phyloP scores from a whole-genome alignment of 2,329 filamentous ascomycete species.

The Graphium sp. region DNA sequence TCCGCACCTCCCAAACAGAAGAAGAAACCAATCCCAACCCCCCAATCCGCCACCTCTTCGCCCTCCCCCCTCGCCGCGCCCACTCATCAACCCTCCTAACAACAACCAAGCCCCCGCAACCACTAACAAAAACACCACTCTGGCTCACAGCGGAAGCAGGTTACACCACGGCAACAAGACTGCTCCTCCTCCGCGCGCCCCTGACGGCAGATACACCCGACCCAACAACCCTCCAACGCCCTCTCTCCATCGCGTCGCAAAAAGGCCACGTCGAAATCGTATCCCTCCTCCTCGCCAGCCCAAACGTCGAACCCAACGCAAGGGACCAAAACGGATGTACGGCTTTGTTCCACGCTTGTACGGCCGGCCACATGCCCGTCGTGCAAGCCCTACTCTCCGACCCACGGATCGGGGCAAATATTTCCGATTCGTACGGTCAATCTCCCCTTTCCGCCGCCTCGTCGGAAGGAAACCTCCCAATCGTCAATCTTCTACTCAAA shows the following conservation, averaged over 20 bases:
- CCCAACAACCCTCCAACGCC: conserved; percentile 6
- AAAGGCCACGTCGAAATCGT: conserved; percentile 7
- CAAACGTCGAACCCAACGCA: conserved; percentile 5
- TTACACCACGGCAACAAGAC: conserved; percentile 1
- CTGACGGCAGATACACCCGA: conserved; percentile 2
- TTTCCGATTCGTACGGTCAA: conserved; percentile 4
- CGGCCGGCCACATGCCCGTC: conserved; percentile 6
- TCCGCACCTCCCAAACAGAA: neutral
- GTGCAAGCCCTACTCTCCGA: conserved; percentile 6
- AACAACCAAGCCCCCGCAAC: neutral
- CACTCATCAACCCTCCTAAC: conserved; percentile 2
- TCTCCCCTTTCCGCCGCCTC: conserved; percentile 9
- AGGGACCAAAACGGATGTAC: conserved; percentile 7
- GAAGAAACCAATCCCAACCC: conserved; percentile 2
- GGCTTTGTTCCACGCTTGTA: conserved; percentile 7
- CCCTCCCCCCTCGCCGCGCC: conserved; percentile 3
- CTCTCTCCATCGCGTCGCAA: conserved; percentile 8
- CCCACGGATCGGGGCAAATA: conserved; percentile 3
- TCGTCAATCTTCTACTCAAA: conserved; percentile 7
- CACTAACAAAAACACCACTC: conserved; percentile 1
- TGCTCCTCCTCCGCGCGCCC: neutral
- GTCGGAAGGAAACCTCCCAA: conserved; percentile 7
- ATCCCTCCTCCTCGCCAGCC: conserved; percentile 6
- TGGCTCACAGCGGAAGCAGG: conserved; percentile 4
- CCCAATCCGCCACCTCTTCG: conserved; percentile 2